Conservation (phyloP, 148 eudicot genomes). For the Dianthus caryophyllus region DNA sequence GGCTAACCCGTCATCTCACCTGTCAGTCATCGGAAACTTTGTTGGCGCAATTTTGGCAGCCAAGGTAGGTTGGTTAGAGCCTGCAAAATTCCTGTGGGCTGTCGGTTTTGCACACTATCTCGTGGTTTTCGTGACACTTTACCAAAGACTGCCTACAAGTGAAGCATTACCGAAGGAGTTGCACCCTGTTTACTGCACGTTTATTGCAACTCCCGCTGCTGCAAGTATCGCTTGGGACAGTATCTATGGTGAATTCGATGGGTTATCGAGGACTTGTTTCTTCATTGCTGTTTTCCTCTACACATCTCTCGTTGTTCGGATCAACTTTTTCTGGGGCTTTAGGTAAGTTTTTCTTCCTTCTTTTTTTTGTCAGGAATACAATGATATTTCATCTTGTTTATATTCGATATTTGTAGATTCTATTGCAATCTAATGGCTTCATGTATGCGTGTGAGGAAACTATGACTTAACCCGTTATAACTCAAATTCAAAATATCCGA, state of each 20-base stretch:
- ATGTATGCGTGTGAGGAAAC: too few relatives aligned
- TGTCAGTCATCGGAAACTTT: slow-evolving; percentile 88
- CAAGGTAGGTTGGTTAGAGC: slow-evolving; percentile 70
- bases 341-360: slow-evolving; percentile 34
- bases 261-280: slow-evolving; percentile 75
- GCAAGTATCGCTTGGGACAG: slow-evolving; percentile 91
- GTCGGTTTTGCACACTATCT: slow-evolving; percentile 88
- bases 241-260: slow-evolving; percentile 87
- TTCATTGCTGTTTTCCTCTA: slow-evolving; percentile 90
- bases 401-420: too few relatives aligned
- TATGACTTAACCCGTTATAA: too few relatives aligned
- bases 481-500: too few relatives aligned
- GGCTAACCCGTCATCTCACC: slow-evolving; percentile 85
- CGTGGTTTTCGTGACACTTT: slow-evolving; percentile 84
- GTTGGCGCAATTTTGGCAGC: slow-evolving; percentile 89
- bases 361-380: not conserved
- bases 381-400: too few relatives aligned
- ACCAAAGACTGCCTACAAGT: slow-evolving; percentile 87
- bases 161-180: slow-evolving; percentile 89
- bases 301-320: slow-evolving; percentile 67
- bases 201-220: slow-evolving; percentile 88
- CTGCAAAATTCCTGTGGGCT: slow-evolving; percentile 93
- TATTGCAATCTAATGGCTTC: too few relatives aligned
- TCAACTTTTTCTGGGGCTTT: slow-evolving; percentile 83
- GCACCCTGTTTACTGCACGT: slow-evolving; percentile 95